phyloP scores from a whole-genome alignment of 306 rosid genomes.

The Trifolium subterraneum region DNA sequence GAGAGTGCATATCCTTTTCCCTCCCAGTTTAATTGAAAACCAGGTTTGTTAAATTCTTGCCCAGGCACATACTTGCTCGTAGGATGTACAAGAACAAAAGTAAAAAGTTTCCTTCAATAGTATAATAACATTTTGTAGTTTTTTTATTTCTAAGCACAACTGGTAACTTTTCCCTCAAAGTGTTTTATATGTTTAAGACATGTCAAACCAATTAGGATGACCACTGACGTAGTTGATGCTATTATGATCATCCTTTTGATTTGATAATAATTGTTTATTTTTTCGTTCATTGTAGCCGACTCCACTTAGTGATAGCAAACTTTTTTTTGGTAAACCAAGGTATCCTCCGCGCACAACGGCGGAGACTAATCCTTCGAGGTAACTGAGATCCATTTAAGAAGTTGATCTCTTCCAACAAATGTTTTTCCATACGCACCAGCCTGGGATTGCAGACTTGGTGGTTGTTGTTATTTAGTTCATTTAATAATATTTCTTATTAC shows the following conservation, averaged over 20 bases:
- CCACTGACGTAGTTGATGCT: conserved; percentile 6
- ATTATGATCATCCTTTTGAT: conserved; percentile 16
- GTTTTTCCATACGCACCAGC: no score
- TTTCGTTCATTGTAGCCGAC: conserved; percentile 5
- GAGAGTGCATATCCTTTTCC: background rate
- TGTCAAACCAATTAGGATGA: conserved; percentile 5
- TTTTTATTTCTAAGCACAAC: no score
- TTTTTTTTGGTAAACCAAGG: background rate
- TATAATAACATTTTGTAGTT: no score
- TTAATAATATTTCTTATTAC: conserved; percentile 4
- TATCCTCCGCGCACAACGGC: no score
- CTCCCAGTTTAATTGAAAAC: background rate
- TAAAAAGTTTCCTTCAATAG: background rate
- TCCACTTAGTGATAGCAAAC: background rate
- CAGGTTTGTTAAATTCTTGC: background rate
- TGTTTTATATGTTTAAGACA: background rate
- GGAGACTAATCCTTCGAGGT: no score
- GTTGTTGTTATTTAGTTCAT: conserved; percentile 13
- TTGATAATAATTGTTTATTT: conserved; percentile 4
- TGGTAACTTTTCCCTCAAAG: background rate
- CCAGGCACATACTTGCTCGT: background rate
- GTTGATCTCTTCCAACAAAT: no score
- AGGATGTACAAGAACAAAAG: background rate
- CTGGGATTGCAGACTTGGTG: background rate
- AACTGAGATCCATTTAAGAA: no score